Base-by-base conservation (phyloP, 106 monocot species). In the Gastrodia elata region DNA sequence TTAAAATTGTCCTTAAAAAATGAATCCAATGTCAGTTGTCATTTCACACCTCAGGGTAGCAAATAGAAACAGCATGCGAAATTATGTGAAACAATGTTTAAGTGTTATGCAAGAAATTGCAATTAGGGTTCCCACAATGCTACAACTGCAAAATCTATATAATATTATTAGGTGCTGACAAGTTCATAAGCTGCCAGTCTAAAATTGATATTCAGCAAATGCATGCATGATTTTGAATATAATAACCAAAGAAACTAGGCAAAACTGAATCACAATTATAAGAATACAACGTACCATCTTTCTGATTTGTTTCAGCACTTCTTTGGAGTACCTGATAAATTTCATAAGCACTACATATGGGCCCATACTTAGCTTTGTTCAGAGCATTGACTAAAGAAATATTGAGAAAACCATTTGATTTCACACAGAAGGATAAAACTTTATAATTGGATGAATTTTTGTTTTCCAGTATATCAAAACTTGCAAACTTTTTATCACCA, bases 281-380 rank as follows among this genome's bases (percentile, higher is more conserved):
- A 67, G 15, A 37, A 67, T 1, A 36, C 35, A 67, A 70, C 73
- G 37, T 77, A 82, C 82, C 77, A 74, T 82, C 77, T 33, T 68
- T 41, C 25, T 77, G 32, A 36, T 44, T 15, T 25, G 82, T 82
- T 61, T 77, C 82, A 38, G 74, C 35, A 67, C 68, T 48, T 82
- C 46, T 82, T 55, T 42, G 56, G 58, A 70, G 74, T 38, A 82
- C 67, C 72, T 77, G 73, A 61, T 77, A 82, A 56, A 82, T 82
- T 61, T 82, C 82, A 58, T 74, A 82, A 34, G 82, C 82, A 70
- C 77, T 82, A 74, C 82, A 82, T 41, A 82, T 72, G 26, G 82
- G 82, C 28, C 82, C 82, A 70, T 77, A 82, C 20, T 73, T 70
- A 68, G 39, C 22, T 42, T 34, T 33, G 10, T 30, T 18, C 46